These are phyloP conservation scores for Ramularia collo-cygni DNA, from an alignment of 2,329 filamentous ascomycete species.

Conservation along the genomic window DNA sequence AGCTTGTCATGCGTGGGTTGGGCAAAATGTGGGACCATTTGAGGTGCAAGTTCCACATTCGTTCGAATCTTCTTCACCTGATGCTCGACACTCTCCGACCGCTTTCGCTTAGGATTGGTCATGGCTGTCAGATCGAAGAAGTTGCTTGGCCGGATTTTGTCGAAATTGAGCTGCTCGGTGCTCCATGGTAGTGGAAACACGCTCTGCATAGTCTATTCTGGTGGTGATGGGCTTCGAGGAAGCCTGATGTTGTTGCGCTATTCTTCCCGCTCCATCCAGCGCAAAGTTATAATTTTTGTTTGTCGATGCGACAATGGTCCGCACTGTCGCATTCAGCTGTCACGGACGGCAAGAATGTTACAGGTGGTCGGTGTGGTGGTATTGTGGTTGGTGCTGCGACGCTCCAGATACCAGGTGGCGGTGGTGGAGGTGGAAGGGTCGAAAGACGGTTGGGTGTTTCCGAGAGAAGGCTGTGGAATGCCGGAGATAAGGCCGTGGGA, in stretches of 20 bases:
- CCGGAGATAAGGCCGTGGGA: constrained; percentile 16
- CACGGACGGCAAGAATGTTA: constrained; percentile 2
- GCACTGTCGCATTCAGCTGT: constrained; percentile 16
- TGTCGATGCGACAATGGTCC: constrained; percentile 19
- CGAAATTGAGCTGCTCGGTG: constrained; percentile 28
- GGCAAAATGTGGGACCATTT: background rate
- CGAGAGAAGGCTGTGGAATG: constrained; percentile 4
- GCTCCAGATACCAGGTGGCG: background rate
- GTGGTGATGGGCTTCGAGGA: constrained; percentile 21
- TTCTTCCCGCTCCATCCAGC: constrained; percentile 22
- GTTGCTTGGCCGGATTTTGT: constrained; percentile 27
- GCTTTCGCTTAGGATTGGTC: constrained; percentile 51
- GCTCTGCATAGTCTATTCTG: constrained; percentile 36
- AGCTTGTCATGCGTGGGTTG: constrained; percentile 4
- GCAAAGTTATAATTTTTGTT: constrained; percentile 5
- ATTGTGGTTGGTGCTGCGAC: constrained; percentile 19
- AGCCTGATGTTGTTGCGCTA: constrained; percentile 13
- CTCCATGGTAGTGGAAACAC: constrained; percentile 47
- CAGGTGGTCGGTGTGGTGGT: constrained; percentile 11
- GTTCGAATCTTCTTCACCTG: constrained; percentile 17
- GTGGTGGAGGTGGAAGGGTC: constrained; percentile 8
- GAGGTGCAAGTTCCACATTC: constrained; percentile 28
- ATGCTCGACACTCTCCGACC: constrained; percentile 42
- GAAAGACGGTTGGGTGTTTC: constrained; percentile 3
- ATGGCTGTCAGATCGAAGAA: constrained; percentile 41